Percentiles rank a stretch among this genome's conserved stretches.
Conservation (phyloP, 2,329 filamentous ascomycete genomes). For the Exserohilum rostratum region DNA sequence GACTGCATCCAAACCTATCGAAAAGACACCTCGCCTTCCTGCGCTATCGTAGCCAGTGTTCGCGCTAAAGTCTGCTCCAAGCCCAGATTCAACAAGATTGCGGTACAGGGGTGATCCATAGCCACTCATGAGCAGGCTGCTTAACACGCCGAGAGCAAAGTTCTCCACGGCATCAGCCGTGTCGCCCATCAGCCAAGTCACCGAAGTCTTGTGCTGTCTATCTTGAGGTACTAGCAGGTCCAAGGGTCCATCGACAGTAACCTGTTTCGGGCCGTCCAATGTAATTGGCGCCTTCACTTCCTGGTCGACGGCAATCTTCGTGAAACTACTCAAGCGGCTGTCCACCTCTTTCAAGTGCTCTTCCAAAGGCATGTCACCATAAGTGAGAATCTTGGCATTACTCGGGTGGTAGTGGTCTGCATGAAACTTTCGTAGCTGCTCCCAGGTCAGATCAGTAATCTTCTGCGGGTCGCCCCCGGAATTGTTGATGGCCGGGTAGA, state of each 20-base stretch:
- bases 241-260: conserved; percentile 78
- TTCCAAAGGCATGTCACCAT: conserved; percentile 86
- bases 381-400: conserved; percentile 95
- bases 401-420: conserved; percentile 95
- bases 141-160: conserved; percentile 82
- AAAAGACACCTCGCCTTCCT: conserved; percentile 80
- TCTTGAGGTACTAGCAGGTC: conserved; percentile 86
- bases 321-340: conserved; percentile 74
- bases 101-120: conserved; percentile 94
- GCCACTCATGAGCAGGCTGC: conserved; percentile 85
- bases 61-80: conserved; percentile 92
- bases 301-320: conserved; percentile 70
- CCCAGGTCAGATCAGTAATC: conserved; percentile 93
- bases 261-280: conserved; percentile 69
- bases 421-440: conserved; percentile 87
- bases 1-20: conserved; percentile 89
- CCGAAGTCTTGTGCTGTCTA: conserved; percentile 90
- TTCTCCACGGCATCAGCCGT: conserved; percentile 83
- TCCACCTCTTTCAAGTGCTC: conserved; percentile 83
- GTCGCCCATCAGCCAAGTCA: conserved; percentile 90
- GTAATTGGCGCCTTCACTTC: conserved; percentile 78
- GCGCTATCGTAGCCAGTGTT: conserved; percentile 91
- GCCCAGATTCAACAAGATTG: conserved; percentile 83
- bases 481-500: conserved; percentile 94
- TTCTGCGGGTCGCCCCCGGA: conserved; percentile 95